These are phyloP conservation scores for Waltergamsia citrina DNA, from an alignment of 2,329 filamentous ascomycete genomes.

Conservation along the genomic window DNA sequence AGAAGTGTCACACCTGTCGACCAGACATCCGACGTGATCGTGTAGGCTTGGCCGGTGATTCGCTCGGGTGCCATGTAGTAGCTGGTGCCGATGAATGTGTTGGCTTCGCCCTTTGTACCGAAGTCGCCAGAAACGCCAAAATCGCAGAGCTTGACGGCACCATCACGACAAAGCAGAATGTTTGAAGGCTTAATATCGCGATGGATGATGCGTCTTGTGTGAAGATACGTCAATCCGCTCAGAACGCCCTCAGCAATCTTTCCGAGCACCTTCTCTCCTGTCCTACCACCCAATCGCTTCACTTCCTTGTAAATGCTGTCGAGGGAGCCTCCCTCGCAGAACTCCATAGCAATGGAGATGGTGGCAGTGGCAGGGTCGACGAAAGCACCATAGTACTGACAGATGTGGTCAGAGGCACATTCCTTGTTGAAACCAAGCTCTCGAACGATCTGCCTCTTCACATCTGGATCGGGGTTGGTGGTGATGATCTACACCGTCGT, in stretches of 20 bases:
- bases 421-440: constrained; percentile 97
- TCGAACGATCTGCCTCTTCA: constrained; percentile 96
- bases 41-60: constrained; percentile 95
- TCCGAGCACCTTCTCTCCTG: constrained; percentile 92
- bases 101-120: constrained; percentile 95
- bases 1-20: constrained; percentile 91
- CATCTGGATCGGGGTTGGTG: constrained; percentile 92
- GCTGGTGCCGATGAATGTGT: constrained; percentile 96
- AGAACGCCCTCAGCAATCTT: constrained; percentile 95
- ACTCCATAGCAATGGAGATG: constrained; percentile 98
- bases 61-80: constrained; percentile 99
- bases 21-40: constrained; percentile 98
- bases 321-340: constrained; percentile 91
- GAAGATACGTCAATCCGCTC: constrained; percentile 87
- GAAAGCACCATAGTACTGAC: constrained; percentile 94
- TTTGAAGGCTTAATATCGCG: constrained; percentile 98
- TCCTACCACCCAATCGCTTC: constrained; percentile 86
- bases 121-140: constrained; percentile 98
- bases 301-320: constrained; percentile 98
- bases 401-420: constrained; percentile 92
- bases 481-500: constrained; percentile 69
- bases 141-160: constrained; percentile 95
- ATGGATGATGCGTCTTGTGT: constrained; percentile 95
- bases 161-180: constrained; percentile 84
- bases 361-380: constrained; percentile 93